Base-by-base conservation (phyloP, 208 protist genomes). In the Giardia muris region DNA sequence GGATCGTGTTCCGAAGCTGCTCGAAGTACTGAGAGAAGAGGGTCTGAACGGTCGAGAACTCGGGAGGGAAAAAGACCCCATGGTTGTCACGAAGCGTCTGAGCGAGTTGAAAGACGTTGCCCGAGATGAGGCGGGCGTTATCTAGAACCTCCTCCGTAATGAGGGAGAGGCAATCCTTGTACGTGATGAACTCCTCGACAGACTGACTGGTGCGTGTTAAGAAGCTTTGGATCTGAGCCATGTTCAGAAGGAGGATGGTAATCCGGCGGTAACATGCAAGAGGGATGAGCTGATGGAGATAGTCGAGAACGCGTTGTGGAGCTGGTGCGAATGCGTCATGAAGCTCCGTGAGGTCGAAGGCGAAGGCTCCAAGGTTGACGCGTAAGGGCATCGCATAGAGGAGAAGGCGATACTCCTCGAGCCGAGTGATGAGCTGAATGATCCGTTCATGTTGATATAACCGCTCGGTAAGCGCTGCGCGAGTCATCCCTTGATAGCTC, bases 321-420 rank as follows among this genome's bases (percentile, higher is more conserved):
- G 44, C 43, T 48, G 87, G 87, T 10, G 48, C 4, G 45, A 90
- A 90, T 44, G 87, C 2, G 2, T 90, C 45, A 43, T 90, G 46
- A 43, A 90, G 45, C 1, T 90, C 44, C n/a, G 43, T 90, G n/a
- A 90, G 45, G 48, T 90, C 87, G 48, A 90, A 90, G n/a, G 87
- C n/a, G 48, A 90, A 90, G 2, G 45, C 10, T 2, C 44, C 2
- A 43, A 90, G 48, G 45, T 90, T 90, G 48, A 90, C 45, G 2
- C 4, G 4, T 90, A 39, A 1, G 2, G 87, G 87, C 87, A 90
- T 90, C 19, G 87, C n/a, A 10, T 2, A 47, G 43, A 39, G n/a
- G n/a, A 90, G 45, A 39, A 22, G n/a, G n/a, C 87, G n/a, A 47
- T 90, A 47, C n/a, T 90, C 42, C 48, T 90, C 87, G 4, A 90